Evolutionary conservation across 2,329 filamentous ascomycete genomes (phyloP).

Genomic region (Diaporthe vaccinii): DNA sequence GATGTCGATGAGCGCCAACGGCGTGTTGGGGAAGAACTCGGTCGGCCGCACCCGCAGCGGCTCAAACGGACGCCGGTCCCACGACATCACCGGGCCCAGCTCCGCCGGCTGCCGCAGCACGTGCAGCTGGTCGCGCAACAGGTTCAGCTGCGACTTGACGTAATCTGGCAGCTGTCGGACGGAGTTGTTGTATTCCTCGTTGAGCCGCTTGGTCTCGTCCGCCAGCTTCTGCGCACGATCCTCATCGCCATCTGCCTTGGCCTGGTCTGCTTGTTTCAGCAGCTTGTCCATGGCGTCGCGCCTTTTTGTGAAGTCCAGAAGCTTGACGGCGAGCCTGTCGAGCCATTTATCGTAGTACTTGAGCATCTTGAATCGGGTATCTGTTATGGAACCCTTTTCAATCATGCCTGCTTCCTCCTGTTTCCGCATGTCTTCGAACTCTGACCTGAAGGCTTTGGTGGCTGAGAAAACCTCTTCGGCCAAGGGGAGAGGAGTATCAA

Average conservation of each 20-base stretch:
- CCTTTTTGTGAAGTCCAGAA: slow-evolving; percentile 50
- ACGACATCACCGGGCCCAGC: slow-evolving; percentile 68
- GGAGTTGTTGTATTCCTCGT: slow-evolving; percentile 46
- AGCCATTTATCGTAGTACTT: slow-evolving; percentile 38
- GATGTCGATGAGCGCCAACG: slow-evolving; percentile 74
- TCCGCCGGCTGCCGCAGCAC: slow-evolving; percentile 62
- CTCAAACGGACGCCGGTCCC: slow-evolving; percentile 80
- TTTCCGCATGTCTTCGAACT: slow-evolving; percentile 56
- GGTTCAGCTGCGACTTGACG: slow-evolving; percentile 46
- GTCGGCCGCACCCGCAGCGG: slow-evolving; percentile 69
- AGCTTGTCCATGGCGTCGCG: slow-evolving; percentile 48
- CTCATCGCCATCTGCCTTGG: background rate
- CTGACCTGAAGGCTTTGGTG: slow-evolving; percentile 57
- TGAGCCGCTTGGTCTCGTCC: slow-evolving; percentile 38
- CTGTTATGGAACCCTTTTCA: background rate
- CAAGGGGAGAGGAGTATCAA: slow-evolving; percentile 41
- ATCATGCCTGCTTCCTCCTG: slow-evolving; percentile 43
- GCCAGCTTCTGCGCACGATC: background rate
- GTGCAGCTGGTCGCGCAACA: slow-evolving; percentile 66
- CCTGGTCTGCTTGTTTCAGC: slow-evolving; percentile 15
- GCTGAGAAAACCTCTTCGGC: slow-evolving; percentile 46
- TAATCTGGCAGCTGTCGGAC: slow-evolving; percentile 54
- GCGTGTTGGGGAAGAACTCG: slow-evolving; percentile 77
- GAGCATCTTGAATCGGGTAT: slow-evolving; percentile 39
- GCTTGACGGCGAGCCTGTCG: slow-evolving; percentile 38